A percentile compares a stretch with the other conserved stretches of the same genome.
Conservation (phyloP, 148 eudicot genomes). For the Camellia granthamiana region DNA sequence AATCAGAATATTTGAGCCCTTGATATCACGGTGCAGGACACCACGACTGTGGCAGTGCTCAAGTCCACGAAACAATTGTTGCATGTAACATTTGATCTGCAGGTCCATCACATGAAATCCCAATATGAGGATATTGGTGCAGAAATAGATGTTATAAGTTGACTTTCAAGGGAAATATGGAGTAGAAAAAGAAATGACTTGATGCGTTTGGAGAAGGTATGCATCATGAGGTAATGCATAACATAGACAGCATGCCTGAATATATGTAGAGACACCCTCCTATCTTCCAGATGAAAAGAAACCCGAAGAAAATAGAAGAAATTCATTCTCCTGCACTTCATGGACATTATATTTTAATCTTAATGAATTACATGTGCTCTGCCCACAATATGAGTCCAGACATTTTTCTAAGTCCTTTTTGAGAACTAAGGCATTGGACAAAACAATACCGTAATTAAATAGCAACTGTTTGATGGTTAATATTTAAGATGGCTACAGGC, state of each 20-base stretch:
- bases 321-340: no score
- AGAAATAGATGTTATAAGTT: background rate
- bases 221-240: background rate
- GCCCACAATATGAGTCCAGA: no score
- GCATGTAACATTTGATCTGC: conserved; percentile 71
- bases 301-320: background rate
- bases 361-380: no score
- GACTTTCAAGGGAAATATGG: background rate
- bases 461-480: no score
- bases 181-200: background rate
- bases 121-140: background rate
- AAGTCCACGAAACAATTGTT: conserved; percentile 56
- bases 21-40: conserved; percentile 64
- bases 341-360: no score
- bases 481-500: no score
- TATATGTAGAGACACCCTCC: background rate
- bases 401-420: no score
- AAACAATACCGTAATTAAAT: no score
- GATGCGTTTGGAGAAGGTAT: background rate
- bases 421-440: no score
- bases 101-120: background rate
- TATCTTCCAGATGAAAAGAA: background rate
- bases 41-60: conserved; percentile 65
- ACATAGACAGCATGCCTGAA: background rate
- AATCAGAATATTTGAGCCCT: conserved; percentile 58